Evolutionary conservation across 345 rosid species (phyloP).

Genomic region (Syzygium aromaticum): DNA sequence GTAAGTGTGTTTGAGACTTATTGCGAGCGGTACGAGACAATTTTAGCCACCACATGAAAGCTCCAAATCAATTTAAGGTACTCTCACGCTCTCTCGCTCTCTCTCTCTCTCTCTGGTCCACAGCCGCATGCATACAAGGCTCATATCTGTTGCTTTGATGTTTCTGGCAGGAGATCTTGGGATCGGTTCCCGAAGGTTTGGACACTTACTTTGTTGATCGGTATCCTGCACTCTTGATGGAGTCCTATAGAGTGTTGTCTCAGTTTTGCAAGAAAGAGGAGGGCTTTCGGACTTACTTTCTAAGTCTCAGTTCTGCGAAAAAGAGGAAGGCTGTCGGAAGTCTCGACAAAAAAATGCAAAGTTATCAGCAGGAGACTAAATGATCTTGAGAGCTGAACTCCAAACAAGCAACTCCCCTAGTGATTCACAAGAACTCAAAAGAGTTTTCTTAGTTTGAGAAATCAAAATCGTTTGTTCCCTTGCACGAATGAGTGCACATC

Average conservation of each 20-base stretch:
- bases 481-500: neutral
- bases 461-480: neutral
- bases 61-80: conserved; percentile 73
- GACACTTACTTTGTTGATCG: conserved; percentile 57
- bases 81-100: conserved; percentile 5
- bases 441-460: neutral
- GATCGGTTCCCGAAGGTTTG: conserved; percentile 77
- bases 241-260: conserved; percentile 56
- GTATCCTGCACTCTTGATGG: conserved; percentile 71
- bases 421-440: neutral
- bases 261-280: conserved; percentile 53
- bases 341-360: conserved; percentile 12
- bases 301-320: no score
- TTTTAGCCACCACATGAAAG: conserved; percentile 74
- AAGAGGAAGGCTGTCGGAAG: neutral
- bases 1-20: conserved; percentile 66
- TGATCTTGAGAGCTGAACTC: neutral
- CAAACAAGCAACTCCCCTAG: neutral
- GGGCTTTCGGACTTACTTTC: conserved; percentile 60
- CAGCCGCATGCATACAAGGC: neutral
- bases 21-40: conserved; percentile 80
- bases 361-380: neutral
- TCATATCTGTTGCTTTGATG: neutral
- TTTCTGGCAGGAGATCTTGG: conserved; percentile 53
- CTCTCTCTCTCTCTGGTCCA: neutral